Base-by-base conservation (phyloP, 2,329 filamentous ascomycete species). In the Rhynchosporium graminicola region DNA sequence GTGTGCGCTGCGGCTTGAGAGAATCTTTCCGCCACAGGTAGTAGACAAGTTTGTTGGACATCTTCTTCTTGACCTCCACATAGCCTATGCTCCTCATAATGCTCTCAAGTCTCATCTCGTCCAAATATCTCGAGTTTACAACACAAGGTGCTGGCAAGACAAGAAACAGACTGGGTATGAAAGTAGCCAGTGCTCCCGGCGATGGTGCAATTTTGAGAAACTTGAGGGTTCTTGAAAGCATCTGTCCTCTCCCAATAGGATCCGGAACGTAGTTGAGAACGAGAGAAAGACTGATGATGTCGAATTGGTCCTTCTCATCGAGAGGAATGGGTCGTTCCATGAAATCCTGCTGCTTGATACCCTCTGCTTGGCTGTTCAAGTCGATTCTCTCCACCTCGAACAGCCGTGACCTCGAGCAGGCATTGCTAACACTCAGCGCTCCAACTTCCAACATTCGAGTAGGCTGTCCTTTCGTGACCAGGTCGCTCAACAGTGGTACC, bases 211-310 rank as follows among this genome's bases (percentile, higher is more conserved):
- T 68, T 50, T 77, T 83, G 50, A 96, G 78, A 72, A 97, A 97
- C 26, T 83, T 77, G 13, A 88, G 80, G 40, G 89, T 92, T 46
- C 90, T 85, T 58, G 83, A 80, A 59, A 99, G 83, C 95, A 99
- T 99, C 62, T 90, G 84, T 2, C 95, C 95, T 69, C 93, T 84
- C 4, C 82, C 83, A 38, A 78, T 77, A 3, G 92, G 83, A 68
- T 93, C 87, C 0, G 94, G 91, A 3, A 98, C 93, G 73, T 92
- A 99, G 76, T 99, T 99, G 66, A 99, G 81, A 4, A 99, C 95
- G 59, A 99, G 79, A 8, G 92, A 97, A 29, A 99, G 80, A 56
- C 92, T 97, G 71, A 99, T 88, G 57, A 98, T 85, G 74, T 99
- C 91, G 74, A 98, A 98, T 28, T 80, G 80, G 46, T 92, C 87